Base-by-base conservation (phyloP, 2,329 filamentous ascomycete species). In the Fusarium chlamydosporum region DNA sequence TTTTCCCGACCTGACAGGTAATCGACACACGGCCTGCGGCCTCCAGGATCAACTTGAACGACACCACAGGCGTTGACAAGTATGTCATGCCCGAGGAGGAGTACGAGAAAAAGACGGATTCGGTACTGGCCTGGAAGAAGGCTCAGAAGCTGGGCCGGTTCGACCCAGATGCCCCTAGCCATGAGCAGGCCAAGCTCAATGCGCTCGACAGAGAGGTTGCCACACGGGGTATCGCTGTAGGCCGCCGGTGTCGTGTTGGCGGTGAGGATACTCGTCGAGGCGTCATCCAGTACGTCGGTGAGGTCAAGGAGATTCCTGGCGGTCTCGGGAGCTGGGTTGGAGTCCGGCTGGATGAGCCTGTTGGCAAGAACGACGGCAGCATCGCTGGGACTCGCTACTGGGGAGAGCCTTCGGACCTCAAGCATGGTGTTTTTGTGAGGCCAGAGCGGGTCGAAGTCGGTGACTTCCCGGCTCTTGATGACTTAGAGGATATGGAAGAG, bases 81-180 rank as follows among this genome's bases (percentile, higher is more conserved):
- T 98, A 96, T 79, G 88, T 91, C 67, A 91, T 99, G 86, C 92
- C 94, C n/a, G 84, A 87, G 53, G 86, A 90, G 50, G 91, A 94
- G 76, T 99, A 99, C 81, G 93, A 94, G 77, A 88, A 89, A 75
- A 93, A 94, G 76, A 84, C 89, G 42, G 93, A 97, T 80, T 95
- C 92, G 5, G 96, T 99, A 15, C 87, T 97, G 26, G 92, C 94
- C 7, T 98, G 94, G 94, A 99, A 99, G 82, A 95, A 92, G 82
- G 84, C 89, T n/a, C 90, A 97, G 79, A 94, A 96, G 78, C 88
- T 98, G n/a, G 96, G 96, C 51, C 92, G 96, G 35, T 99, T 99
- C 80, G 93, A 98, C 77, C 96, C 96, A 13, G 85, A 91, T 72
- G 93, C 94, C 9, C 89, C 92, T 18, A 88, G 85, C 63, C 87